Evolutionary conservation across 495 filamentous ascomycete species (phyloP).

Genomic region (Hypoxylon fragiforme): DNA sequence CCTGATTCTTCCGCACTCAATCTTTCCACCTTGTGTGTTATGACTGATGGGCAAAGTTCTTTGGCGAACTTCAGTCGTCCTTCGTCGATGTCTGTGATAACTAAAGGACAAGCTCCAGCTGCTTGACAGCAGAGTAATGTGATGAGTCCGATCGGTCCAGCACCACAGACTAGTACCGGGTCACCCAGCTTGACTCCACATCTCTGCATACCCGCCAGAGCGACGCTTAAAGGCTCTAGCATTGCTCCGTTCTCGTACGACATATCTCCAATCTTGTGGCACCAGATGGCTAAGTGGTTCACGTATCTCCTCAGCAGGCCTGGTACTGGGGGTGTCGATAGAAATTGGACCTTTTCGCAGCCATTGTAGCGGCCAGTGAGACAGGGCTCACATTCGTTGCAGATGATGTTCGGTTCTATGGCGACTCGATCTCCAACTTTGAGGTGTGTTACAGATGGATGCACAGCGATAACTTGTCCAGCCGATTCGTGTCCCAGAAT

Average conservation of each 20-base stretch:
- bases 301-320: constrained; percentile 91
- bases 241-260: constrained; percentile 85
- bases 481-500: constrained; percentile 93
- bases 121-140: constrained; percentile 79
- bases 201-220: constrained; percentile 80
- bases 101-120: constrained; percentile 81
- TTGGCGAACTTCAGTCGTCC: constrained; percentile 81
- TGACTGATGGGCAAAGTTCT: constrained; percentile 69
- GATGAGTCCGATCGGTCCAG: constrained; percentile 88
- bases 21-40: constrained; percentile 76
- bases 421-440: constrained; percentile 85
- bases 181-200: constrained; percentile 78
- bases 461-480: constrained; percentile 78
- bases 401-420: constrained; percentile 89
- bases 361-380: constrained; percentile 91
- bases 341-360: constrained; percentile 80
- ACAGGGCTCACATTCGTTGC: constrained; percentile 85
- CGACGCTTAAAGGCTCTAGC: constrained; percentile 83
- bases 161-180: constrained; percentile 82
- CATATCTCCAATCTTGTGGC: constrained; percentile 90
- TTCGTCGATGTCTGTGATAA: constrained; percentile 92
- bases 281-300: constrained; percentile 89
- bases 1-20: constrained; percentile 71
- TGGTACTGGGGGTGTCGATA: constrained; percentile 84
- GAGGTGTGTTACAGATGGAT: constrained; percentile 73